A percentile compares a stretch with the other conserved stretches of the same genome.
Conservation (phyloP, 192 early-diverging fungal species). For the Backusella luteola region DNA sequence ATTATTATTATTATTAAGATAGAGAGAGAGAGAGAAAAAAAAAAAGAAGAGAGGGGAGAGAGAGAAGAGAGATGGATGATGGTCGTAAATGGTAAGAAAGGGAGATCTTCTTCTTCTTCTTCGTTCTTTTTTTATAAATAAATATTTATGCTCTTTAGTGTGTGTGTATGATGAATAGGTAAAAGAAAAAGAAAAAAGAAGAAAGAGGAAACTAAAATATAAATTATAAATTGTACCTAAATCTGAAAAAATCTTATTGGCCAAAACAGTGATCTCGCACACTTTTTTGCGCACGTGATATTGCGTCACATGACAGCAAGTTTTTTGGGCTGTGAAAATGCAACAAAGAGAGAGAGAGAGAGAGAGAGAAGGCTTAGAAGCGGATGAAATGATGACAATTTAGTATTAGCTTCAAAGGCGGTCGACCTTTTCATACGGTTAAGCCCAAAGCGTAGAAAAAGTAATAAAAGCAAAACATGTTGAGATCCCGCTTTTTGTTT, state of each 20-base stretch:
- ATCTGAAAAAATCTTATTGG: not conserved
- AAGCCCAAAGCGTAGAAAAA: too few relatives aligned
- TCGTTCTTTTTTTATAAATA: not conserved
- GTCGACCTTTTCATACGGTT: too few relatives aligned
- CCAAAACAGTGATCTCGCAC: not conserved
- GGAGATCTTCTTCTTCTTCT: not conserved
- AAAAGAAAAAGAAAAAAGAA: not conserved
- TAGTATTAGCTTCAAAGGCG: too few relatives aligned
- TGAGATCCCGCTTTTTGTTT: too few relatives aligned
- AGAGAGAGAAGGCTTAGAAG: too few relatives aligned
- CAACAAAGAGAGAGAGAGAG: not conserved
- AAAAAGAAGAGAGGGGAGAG: slow-evolving; percentile 11
- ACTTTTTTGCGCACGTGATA: not conserved
- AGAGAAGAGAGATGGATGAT: slow-evolving; percentile 6
- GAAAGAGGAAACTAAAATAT: not conserved
- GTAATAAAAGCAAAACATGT: too few relatives aligned
- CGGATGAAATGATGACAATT: too few relatives aligned
- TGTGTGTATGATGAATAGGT: not conserved
- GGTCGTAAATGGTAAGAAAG: not conserved
- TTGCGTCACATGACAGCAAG: not conserved
- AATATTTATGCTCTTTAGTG: not conserved
- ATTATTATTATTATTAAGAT: slow-evolving; percentile 12
- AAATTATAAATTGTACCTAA: not conserved
- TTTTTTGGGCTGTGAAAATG: not conserved
- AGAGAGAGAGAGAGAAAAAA: slow-evolving; percentile 2